Conservation (phyloP, 768 basidiomycete genomes). For the Boletales sp. region DNA sequence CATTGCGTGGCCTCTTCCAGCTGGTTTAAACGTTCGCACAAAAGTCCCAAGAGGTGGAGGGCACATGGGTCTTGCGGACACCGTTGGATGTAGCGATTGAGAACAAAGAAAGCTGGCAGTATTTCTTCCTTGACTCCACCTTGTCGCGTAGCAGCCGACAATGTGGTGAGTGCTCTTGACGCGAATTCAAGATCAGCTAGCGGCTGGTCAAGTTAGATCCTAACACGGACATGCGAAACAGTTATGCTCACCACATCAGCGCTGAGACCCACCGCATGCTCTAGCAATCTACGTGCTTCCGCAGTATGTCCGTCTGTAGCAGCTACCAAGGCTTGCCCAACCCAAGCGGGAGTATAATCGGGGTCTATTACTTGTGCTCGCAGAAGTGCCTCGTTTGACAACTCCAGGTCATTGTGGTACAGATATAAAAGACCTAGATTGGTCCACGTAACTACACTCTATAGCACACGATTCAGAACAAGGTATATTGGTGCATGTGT, state of each 20-base stretch:
- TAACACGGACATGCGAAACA: background rate
- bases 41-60: conserved; percentile 77
- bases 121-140: conserved; percentile 43
- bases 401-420: conserved; percentile 68
- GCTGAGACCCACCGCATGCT: conserved; percentile 65
- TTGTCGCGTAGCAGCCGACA: conserved; percentile 22
- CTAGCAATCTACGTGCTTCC: conserved; percentile 67
- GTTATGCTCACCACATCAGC: conserved; percentile 49
- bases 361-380: conserved; percentile 91
- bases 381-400: conserved; percentile 83
- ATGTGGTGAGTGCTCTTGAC: conserved; percentile 47
- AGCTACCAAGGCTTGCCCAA: conserved; percentile 81
- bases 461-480: conserved; percentile 2
- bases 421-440: conserved; percentile 88
- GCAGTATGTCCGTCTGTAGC: conserved; percentile 50
- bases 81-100: conserved; percentile 70
- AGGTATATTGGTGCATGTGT: background rate
- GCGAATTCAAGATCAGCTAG: conserved; percentile 80
- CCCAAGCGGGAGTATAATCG: conserved; percentile 85
- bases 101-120: conserved; percentile 75
- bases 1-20: conserved; percentile 54
- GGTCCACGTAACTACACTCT: conserved; percentile 80
- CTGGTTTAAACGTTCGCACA: conserved; percentile 83
- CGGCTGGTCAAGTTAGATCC: conserved; percentile 46
- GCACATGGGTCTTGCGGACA: conserved; percentile 69